phyloP scores from a whole-genome alignment of 768 basidiomycete genomes.

The Pleurotus pulmonarius region DNA sequence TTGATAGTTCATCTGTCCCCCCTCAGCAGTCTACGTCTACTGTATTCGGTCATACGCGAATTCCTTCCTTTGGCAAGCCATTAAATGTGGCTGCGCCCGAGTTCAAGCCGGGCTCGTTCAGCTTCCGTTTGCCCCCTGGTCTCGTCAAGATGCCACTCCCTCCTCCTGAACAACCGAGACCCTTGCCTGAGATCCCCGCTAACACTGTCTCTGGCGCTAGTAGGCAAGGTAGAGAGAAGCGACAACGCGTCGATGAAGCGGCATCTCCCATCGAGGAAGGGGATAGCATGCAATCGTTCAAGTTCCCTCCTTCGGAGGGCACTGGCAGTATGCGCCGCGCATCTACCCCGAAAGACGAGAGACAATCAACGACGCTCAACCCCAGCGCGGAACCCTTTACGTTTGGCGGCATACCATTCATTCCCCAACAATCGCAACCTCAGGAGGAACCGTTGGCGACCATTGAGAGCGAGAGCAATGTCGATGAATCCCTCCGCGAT shows the following conservation, averaged over 20 bases:
- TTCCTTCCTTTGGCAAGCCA: constrained; percentile 57
- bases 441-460: constrained; percentile 10
- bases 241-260: constrained; percentile 56
- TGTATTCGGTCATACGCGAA: constrained; percentile 32
- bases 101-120: constrained; percentile 77
- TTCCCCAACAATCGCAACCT: constrained; percentile 20
- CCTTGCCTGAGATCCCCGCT: constrained; percentile 25
- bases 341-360: constrained; percentile 31
- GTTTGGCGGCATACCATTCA: constrained; percentile 47
- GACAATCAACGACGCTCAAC: constrained; percentile 29
- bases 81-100: constrained; percentile 78
- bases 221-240: constrained; percentile 76
- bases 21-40: constrained; percentile 30
- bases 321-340: constrained; percentile 46
- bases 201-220: constrained; percentile 41
- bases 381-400: constrained; percentile 58
- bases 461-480: constrained; percentile 12
- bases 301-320: constrained; percentile 61
- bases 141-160: constrained; percentile 55
- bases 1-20: constrained; percentile 16
- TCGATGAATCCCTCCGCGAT: constrained; percentile 25
- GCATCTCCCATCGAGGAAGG: constrained; percentile 40
- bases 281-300: constrained; percentile 71
- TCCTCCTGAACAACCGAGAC: constrained; percentile 21
- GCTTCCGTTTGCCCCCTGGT: constrained; percentile 68